Conservation (phyloP, 305 asterid species). For the Caryopteris hybrid region DNA sequence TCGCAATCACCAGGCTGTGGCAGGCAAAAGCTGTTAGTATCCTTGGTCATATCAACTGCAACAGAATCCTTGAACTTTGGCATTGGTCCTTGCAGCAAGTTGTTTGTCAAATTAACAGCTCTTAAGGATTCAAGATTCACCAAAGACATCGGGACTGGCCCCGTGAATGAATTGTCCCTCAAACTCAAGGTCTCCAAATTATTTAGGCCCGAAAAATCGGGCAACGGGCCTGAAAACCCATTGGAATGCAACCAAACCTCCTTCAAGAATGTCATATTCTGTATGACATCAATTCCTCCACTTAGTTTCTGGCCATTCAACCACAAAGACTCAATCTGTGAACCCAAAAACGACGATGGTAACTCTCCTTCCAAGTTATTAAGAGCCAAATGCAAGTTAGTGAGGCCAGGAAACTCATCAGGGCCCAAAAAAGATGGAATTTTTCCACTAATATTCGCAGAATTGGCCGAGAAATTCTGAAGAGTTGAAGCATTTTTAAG, state of each 20-base stretch:
- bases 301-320: constrained; percentile 77
- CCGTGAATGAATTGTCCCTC: constrained; percentile 75
- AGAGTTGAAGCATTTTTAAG: constrained; percentile 64
- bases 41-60: constrained; percentile 46
- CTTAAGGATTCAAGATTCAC: constrained; percentile 62
- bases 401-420: constrained; percentile 70
- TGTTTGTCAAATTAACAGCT: constrained; percentile 78
- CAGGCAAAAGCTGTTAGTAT: constrained; percentile 75
- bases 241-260: constrained; percentile 90
- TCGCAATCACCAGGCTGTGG: constrained; percentile 80
- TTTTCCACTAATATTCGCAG: constrained; percentile 63
- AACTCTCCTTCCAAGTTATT: constrained; percentile 72
- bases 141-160: constrained; percentile 61
- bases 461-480: constrained; percentile 75
- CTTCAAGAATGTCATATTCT: constrained; percentile 76
- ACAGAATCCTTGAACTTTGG: constrained; percentile 62
- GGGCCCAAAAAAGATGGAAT: constrained; percentile 64
- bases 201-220: constrained; percentile 58
- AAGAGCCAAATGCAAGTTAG: constrained; percentile 74
- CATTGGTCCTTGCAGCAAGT: constrained; percentile 82
- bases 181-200: constrained; percentile 58
- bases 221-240: constrained; percentile 66
- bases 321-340: constrained; percentile 77
- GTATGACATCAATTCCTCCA: constrained; percentile 64
- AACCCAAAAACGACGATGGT: constrained; percentile 59